phyloP scores from a whole-genome alignment of 331 rosid species.

The Malus hybrid region DNA sequence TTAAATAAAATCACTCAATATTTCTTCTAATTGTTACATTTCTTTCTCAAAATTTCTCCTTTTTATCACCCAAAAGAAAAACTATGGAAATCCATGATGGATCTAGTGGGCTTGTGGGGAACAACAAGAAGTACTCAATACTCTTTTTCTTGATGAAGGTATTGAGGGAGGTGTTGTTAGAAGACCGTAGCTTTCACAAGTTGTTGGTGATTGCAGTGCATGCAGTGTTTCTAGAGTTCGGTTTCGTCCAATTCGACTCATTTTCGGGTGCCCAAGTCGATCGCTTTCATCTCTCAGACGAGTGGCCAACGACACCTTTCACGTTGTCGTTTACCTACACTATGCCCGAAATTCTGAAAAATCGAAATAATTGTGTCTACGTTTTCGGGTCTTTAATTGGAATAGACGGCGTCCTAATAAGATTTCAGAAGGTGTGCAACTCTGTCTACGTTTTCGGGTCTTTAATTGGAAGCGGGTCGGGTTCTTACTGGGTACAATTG shows the following conservation, averaged over 20 bases:
- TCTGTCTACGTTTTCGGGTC: conserved; percentile 47
- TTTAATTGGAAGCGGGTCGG: conserved; percentile 28
- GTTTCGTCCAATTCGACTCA: conserved; percentile 47
- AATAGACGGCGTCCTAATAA: conserved; percentile 31
- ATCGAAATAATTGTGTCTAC: too few species aligned
- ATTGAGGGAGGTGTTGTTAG: conserved; percentile 31
- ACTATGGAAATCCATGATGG: too few species aligned
- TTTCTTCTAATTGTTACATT: too few species aligned
- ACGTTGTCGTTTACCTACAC: conserved; percentile 43
- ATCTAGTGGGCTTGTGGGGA: too few species aligned
- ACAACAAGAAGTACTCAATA: conserved; percentile 19
- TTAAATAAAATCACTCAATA: too few species aligned
- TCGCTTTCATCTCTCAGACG: too few species aligned
- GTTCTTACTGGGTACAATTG: conserved; percentile 29
- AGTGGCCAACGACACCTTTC: conserved; percentile 4
- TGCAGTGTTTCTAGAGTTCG: conserved; percentile 66
- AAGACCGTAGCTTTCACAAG: conserved; percentile 32
- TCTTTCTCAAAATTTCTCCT: too few species aligned
- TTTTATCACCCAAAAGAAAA: too few species aligned
- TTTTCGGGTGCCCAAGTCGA: conserved; percentile 20
- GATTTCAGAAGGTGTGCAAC: conserved; percentile 46
- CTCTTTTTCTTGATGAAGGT: conserved; percentile 47
- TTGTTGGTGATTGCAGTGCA: conserved; percentile 49
- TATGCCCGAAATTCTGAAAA: conserved; percentile 40
- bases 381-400: background rate